Evolutionary conservation across 208 protist species (phyloP).

Genomic region (Crithidia thermophila): DNA sequence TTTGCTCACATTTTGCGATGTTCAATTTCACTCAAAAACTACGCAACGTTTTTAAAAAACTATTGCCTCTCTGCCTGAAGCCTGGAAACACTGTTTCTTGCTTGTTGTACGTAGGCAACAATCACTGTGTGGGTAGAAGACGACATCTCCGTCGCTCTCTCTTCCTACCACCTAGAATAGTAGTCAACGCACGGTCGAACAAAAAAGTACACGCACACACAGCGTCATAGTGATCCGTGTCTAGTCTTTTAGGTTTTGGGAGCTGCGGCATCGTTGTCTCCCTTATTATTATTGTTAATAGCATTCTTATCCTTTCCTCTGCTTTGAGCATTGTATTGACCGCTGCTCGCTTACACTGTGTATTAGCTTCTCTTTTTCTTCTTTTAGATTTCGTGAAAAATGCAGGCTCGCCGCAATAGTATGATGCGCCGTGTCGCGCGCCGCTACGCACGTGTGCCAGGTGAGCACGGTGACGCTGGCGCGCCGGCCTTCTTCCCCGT

Average conservation of each 20-base stretch:
- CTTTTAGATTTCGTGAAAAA: constrained; percentile 18
- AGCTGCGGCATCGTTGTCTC: constrained; percentile 6
- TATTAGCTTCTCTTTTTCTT: constrained; percentile 22
- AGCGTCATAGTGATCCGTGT: background rate
- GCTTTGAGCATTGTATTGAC: background rate
- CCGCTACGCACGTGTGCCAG: constrained; percentile 85
- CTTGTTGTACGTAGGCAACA: too few relatives aligned
- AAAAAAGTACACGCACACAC: background rate
- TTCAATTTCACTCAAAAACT: too few relatives aligned
- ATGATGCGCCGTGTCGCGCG: constrained; percentile 88
- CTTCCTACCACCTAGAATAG: too few relatives aligned
- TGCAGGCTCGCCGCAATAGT: constrained; percentile 82
- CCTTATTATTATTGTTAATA: background rate
- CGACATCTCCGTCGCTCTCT: too few relatives aligned
- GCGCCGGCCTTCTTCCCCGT: constrained; percentile 88
- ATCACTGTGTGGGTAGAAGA: too few relatives aligned
- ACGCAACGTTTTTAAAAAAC: too few relatives aligned
- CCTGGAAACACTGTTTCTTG: background rate
- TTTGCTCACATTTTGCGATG: too few relatives aligned
- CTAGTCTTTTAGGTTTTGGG: too few relatives aligned
- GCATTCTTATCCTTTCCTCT: constrained; percentile 5
- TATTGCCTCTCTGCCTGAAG: too few relatives aligned
- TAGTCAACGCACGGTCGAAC: background rate
- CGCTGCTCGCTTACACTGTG: background rate
- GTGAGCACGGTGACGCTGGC: constrained; percentile 80